Evolutionary conservation across 2,329 filamentous ascomycete genomes (phyloP).

Genomic region (Claviceps sorghi): DNA sequence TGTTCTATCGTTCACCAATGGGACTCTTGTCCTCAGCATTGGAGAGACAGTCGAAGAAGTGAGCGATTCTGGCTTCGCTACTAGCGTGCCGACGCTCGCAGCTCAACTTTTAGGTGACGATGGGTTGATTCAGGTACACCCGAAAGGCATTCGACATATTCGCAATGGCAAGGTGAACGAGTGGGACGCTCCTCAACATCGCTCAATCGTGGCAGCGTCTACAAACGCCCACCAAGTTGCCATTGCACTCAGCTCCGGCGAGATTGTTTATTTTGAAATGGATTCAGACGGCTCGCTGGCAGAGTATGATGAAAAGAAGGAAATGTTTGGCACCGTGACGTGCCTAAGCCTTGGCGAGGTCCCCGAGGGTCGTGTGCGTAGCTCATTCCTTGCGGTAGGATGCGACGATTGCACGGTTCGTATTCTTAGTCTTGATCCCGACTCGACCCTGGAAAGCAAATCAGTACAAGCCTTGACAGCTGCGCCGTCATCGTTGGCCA

Average conservation of each 20-base stretch:
- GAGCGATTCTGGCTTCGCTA: slow-evolving; percentile 81
- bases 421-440: slow-evolving; percentile 77
- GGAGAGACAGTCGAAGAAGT: slow-evolving; percentile 96
- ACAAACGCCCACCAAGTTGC: slow-evolving; percentile 90
- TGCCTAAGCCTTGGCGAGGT: slow-evolving; percentile 89
- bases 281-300: slow-evolving; percentile 79
- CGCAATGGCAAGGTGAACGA: slow-evolving; percentile 68
- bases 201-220: slow-evolving; percentile 86
- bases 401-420: slow-evolving; percentile 95
- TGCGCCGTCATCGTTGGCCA: slow-evolving; percentile 72
- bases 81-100: slow-evolving; percentile 75
- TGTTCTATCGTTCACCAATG: slow-evolving; percentile 81
- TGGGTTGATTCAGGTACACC: slow-evolving; percentile 84
- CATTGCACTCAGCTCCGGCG: slow-evolving; percentile 84
- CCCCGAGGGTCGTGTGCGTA: slow-evolving; percentile 75
- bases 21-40: slow-evolving; percentile 83
- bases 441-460: slow-evolving; percentile 81
- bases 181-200: slow-evolving; percentile 85
- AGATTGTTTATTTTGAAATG: slow-evolving; percentile 98
- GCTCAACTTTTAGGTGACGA: slow-evolving; percentile 91
- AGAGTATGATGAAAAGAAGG: slow-evolving; percentile 88
- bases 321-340: slow-evolving; percentile 91
- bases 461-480: slow-evolving; percentile 89
- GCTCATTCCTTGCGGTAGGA: slow-evolving; percentile 87
- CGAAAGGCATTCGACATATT: slow-evolving; percentile 90